Base-by-base conservation (phyloP, 1,139 yeast genomes). In the Zygoascus meyerae region DNA sequence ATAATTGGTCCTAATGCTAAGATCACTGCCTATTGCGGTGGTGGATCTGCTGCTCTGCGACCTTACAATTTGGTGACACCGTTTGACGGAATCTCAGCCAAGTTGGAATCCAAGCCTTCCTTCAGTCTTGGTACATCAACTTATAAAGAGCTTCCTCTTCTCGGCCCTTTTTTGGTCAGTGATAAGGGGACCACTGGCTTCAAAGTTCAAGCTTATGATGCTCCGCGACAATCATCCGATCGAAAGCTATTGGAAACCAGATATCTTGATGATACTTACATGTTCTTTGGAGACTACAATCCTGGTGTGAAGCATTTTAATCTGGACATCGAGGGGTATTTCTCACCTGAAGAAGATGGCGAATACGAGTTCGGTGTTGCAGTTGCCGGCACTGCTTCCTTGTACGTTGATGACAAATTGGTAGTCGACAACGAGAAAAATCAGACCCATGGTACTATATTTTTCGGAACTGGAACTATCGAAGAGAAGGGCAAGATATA, bases 351-450 rank as follows among this genome's bases (percentile, higher is more conserved):
- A 45, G 72, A 67, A 45, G 58, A 72, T 45, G 80, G 75, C 16
- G 71, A 64, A 11, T 79, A 76, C 56, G 72, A 69, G 46, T 72
- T 80, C 58, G 81, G 82, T 26, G 64, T 75, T 47, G 62, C 73
- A 7, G 72, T 73, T 43, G 59, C 70, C 45, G 85, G 85, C 41
- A 74, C 81, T 40, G 80, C 78, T 32, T 71, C 69, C 55, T 53
- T 79, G 21, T 79, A 69, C 55, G 61, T 79, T 45, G 73, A 79
- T 54, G 82, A 64, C 47, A 60, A 75, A 57, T 63, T 77, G 47
- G 67, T 79, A 28, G 78, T 78, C 49, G 83, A 79, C 59, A 78
- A 79, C 65, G 74, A 72, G 57, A 75, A 78, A 37, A 61, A 69
- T 18, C 84, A 80, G 64, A 66, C 56, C 12, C 61, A 59, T 36